A percentile compares a stretch with the other conserved stretches of the same genome.
Conservation (phyloP, 2,329 filamentous ascomycete genomes). For the Hymenoscyphus repandus region DNA sequence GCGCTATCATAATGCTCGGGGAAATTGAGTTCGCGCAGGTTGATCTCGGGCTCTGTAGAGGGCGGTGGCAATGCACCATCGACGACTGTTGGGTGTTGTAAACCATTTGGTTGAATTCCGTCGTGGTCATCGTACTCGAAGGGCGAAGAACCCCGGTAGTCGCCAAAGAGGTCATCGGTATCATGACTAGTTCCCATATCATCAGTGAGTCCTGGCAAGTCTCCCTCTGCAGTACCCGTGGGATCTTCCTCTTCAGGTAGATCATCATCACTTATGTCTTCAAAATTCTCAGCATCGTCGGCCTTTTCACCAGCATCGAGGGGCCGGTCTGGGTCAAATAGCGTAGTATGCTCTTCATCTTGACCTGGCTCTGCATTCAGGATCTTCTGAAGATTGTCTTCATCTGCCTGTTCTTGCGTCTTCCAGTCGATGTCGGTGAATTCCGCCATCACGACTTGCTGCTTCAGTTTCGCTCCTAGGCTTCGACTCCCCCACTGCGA, state of each 20-base stretch:
- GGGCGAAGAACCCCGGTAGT: slow-evolving; percentile 35
- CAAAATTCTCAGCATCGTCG: slow-evolving; percentile 85
- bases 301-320: slow-evolving; percentile 74
- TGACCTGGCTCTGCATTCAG: slow-evolving; percentile 41
- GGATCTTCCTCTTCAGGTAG: slow-evolving; percentile 71
- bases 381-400: slow-evolving; percentile 42
- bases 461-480: slow-evolving; percentile 1
- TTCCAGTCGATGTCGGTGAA: slow-evolving; percentile 35
- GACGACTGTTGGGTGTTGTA: slow-evolving; percentile 10
- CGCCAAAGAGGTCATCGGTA: slow-evolving; percentile 64
- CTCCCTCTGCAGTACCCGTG: slow-evolving; percentile 16
- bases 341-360: slow-evolving; percentile 27
- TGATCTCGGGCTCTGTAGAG: slow-evolving; percentile 19
- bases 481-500: slow-evolving; percentile 5
- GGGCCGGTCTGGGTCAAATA: slow-evolving; percentile 40
- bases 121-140: slow-evolving; percentile 23
- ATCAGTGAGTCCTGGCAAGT: slow-evolving; percentile 38
- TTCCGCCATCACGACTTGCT: slow-evolving; percentile 4
- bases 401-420: slow-evolving; percentile 44
- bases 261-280: slow-evolving; percentile 88
- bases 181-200: slow-evolving; percentile 55
- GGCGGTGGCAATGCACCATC: slow-evolving; percentile 19
- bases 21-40: slow-evolving; percentile 41
- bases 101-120: slow-evolving; percentile 13
- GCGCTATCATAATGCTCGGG: slow-evolving; percentile 32